Base-by-base conservation (phyloP, 176 grass and related monocot species). In the Stipa capillata region DNA sequence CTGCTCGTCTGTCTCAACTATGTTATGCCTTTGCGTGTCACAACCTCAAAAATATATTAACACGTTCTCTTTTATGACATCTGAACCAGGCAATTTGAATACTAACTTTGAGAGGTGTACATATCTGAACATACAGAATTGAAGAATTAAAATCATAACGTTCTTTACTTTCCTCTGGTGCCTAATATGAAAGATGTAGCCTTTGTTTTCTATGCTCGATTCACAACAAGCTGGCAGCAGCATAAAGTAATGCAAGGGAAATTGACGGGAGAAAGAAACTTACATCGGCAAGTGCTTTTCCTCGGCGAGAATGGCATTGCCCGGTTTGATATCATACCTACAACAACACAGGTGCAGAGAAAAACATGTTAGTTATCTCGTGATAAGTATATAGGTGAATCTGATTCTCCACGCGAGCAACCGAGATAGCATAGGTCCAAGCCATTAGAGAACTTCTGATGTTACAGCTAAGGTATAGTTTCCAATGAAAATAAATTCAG, bases 211-310 rank as follows among this genome's bases (percentile, higher is more conserved):
- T 8, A 42, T 48, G 48, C 23, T 35, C 0, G 7, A n/a, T 49
- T 39, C 31, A 45, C 9, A 13, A 6, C 2, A 52, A 43, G 8
- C 25, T 11, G 17, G 28, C 37, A 57, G 6, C 4, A 80, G 12
- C 5, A 68, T 59, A 27, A 17, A 20, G 45, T 53, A 42, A 49
- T 59, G 39, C 16, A 56, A 66, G 48, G 16, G 23, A 43, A 78
- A 48, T 35, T 29, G 7, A 55, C 0, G 4, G 61, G 16, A 7
- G 8, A 20, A 68, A 45, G 36, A 69, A 44, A 62, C 82, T 84
- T 84, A 92, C 93, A 97, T 97, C 43, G 83, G 90, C 60, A 97
- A 76, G 80, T n/a, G n/a, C n/a, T n/a, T n/a, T n/a, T n/a, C n/a
- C n/a, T n/a, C n/a, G n/a, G n/a, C n/a, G n/a, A n/a, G 82, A 85